Base-by-base conservation (phyloP, 305 asterid species). In the Rubia peregrina region DNA sequence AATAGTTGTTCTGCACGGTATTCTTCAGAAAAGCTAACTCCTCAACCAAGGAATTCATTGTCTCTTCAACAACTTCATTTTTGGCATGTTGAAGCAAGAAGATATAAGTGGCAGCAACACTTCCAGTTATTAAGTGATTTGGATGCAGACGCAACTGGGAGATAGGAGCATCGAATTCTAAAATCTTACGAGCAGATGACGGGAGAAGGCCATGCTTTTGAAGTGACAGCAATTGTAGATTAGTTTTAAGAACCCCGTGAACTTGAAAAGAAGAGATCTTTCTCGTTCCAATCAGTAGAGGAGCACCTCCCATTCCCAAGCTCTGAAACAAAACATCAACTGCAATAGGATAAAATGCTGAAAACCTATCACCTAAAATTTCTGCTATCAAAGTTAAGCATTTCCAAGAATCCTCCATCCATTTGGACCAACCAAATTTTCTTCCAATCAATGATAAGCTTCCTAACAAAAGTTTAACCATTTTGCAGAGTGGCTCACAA, bases 321-420 rank as follows among this genome's bases (percentile, higher is more conserved):
- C 98, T 88, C 81, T 91, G 96, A 83, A 88, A 90, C 89, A 95
- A 79, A 75, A 89, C 80, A 84, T 95, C 95, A 78, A 83, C 88
- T 19, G 92, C 92, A 30, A 77, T 78, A 74, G 95, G 88, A 79
- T 90, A 91, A 80, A 87, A 95, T 33, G 78, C 76, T 74, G 97
- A 83, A 87, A 95, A 95, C 77, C 87, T 85, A 71, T 87, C 97
- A 49, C 97, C 82, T 74, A 91, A 82, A 78, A 95, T 91, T 85
- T 95, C 99, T 56, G 99, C 99, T 82, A 95, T 87, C 88, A 95
- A 83, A 72, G 99, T 95, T 90, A 91, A 88, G 85, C 99, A 91
- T 85, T 85, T 90, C 99, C 99, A 95, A 64, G 96, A 90, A 87
- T 95, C 94, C 82, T 86, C 97, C 65, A 89, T 85, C 99, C 99